Evolutionary conservation across 2,329 filamentous ascomycete genomes (phyloP).

Genomic region (Colletotrichum sp.): DNA sequence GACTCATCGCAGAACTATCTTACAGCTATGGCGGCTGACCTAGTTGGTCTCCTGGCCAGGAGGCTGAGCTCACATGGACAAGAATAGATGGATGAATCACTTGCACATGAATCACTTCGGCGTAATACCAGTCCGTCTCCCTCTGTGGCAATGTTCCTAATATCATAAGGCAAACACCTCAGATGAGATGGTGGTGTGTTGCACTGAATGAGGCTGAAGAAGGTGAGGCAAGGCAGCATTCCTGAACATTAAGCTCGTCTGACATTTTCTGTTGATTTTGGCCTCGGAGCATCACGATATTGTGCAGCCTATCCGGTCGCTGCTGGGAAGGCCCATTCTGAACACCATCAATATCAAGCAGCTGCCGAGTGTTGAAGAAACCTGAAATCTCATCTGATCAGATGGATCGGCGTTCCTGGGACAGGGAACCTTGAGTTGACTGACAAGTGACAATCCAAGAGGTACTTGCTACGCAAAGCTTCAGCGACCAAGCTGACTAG

Average conservation of each 20-base stretch:
- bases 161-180: background rate
- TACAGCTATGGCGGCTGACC: background rate
- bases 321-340: background rate
- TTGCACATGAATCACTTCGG: background rate
- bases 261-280: background rate
- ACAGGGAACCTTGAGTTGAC: background rate
- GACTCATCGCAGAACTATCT: background rate
- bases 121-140: background rate
- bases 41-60: background rate
- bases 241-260: background rate
- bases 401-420: background rate
- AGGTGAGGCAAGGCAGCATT: background rate
- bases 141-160: background rate
- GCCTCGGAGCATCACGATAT: background rate
- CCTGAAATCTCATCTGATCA: background rate
- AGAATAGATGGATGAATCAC: background rate
- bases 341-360: background rate
- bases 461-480: background rate
- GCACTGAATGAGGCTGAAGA: background rate
- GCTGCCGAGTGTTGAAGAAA: background rate
- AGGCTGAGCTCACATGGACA: background rate
- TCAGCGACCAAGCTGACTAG: background rate
- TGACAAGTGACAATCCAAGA: background rate
- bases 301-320: background rate
- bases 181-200: background rate